Evolutionary conservation across 1,139 yeast genomes (phyloP).

Genomic region (Spathaspora jeffriesii): DNA sequence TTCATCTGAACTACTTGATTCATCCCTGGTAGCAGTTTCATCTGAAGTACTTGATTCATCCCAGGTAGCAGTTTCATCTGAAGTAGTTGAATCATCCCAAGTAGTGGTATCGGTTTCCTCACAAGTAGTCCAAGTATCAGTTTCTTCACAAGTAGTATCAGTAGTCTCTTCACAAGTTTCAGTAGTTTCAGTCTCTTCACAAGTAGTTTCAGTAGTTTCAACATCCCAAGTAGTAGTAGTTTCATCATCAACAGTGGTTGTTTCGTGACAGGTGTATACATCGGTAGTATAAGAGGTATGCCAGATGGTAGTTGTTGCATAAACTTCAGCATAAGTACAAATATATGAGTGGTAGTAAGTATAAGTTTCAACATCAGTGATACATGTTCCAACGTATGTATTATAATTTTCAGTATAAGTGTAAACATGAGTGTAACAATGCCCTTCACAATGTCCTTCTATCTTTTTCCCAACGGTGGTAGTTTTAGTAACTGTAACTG

Average conservation of each 20-base stretch:
- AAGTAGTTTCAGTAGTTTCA: not conserved
- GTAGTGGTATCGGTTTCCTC: not conserved
- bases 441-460: not conserved
- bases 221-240: not conserved
- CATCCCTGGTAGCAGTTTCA: not conserved
- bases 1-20: not conserved
- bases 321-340: not conserved
- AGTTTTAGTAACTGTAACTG: not conserved
- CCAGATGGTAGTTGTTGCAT: conserved; percentile 1
- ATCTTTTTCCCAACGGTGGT: not conserved
- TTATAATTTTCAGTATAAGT: not conserved
- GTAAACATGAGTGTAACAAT: not conserved
- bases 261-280: not conserved
- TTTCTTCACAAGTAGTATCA: not conserved
- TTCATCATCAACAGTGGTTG: not conserved
- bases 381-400: not conserved
- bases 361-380: not conserved
- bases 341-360: not conserved
- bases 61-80: not conserved
- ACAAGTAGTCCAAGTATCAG: not conserved
- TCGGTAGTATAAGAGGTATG: not conserved
- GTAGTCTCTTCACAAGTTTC: not conserved
- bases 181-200: not conserved
- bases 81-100: not conserved
- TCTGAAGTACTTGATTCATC: not conserved